A percentile compares a stretch with the other conserved stretches of the same genome.
These are phyloP conservation scores for Chrysochromulina parva DNA, from an alignment of 78 protist genomes.

Conservation along the genomic window DNA sequence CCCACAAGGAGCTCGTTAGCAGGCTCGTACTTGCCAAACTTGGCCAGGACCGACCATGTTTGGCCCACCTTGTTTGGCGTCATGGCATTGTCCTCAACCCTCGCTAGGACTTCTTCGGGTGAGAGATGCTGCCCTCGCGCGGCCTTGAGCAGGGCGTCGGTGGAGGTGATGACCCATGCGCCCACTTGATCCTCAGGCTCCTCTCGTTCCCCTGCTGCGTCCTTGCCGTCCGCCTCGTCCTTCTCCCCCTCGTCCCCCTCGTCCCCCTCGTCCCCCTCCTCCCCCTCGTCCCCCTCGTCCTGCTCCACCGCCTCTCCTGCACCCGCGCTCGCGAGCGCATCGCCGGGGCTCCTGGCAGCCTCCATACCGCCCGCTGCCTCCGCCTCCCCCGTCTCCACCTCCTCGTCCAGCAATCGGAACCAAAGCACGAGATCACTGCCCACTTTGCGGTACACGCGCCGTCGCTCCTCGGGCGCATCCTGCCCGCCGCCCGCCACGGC, in stretches of 20 bases:
- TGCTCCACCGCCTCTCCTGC: background rate
- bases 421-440: background rate
- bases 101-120: background rate
- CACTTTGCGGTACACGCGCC: too few species aligned
- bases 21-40: too few species aligned
- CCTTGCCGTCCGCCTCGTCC: background rate
- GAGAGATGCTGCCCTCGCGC: background rate
- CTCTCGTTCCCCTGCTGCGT: background rate
- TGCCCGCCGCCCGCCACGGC: background rate
- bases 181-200: background rate
- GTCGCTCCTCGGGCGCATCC: background rate
- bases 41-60: too few species aligned
- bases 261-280: background rate
- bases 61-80: too few species aligned
- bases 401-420: background rate
- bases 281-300: background rate
- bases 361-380: background rate
- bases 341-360: background rate
- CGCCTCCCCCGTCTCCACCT: background rate
- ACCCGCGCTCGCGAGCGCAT: background rate
- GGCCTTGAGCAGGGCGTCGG: background rate
- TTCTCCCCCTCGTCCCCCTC: background rate
- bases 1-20: too few species aligned
- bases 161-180: background rate
- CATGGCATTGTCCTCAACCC: background rate